Base-by-base conservation (phyloP, 2,329 filamentous ascomycete species). In the Pezicula neosporulosa region DNA sequence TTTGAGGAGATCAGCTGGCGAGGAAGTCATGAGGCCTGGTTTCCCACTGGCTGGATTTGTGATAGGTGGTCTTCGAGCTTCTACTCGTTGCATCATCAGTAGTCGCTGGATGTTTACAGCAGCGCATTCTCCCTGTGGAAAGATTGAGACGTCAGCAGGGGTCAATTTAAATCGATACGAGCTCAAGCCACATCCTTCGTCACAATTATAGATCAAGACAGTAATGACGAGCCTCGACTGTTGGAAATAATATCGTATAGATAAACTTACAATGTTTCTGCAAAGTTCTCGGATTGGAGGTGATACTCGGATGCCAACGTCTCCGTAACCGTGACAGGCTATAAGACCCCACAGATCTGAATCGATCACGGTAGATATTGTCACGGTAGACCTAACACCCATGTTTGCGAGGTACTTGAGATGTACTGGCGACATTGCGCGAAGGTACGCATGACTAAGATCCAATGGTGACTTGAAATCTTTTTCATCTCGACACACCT, bases 261-360 rank as follows among this genome's bases (percentile, higher is more conserved):
- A n/a, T n/a, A n/a, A n/a, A n/a, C n/a, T n/a, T n/a, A n/a, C n/a
- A 1, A 96, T 82, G 8, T 95, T 73, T 6, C 90, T 83, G 66
- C 90, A 96, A 83, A 96, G 90, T 68, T 95, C 95, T 12, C 90
- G 81, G 44, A 95, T 90, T 0, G 90, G 90, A 61, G 96, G 94
- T 0, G 89, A 88, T 0, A 96, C 89, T n/a, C 90, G 80, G 88
- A 93, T 94, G 4, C 89, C 90, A 35, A 77, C 77, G 1, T 67
- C 51, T 0, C 87, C 90, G 61, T 95, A 94, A 0, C 85, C 82
- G 63, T 96, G 90, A 54, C 90, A 95, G 3, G 89, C 85, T 21
- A 96, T 90, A 24, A 96, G 72, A 0, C 90, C 90, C 90, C 90
- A 96, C 0, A 96, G 72, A 59, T 94, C 87, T 59, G 82, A 77